Evolutionary conservation across 2,329 filamentous ascomycete species (phyloP).

Genomic region (Myriosclerotinia scirpicola): DNA sequence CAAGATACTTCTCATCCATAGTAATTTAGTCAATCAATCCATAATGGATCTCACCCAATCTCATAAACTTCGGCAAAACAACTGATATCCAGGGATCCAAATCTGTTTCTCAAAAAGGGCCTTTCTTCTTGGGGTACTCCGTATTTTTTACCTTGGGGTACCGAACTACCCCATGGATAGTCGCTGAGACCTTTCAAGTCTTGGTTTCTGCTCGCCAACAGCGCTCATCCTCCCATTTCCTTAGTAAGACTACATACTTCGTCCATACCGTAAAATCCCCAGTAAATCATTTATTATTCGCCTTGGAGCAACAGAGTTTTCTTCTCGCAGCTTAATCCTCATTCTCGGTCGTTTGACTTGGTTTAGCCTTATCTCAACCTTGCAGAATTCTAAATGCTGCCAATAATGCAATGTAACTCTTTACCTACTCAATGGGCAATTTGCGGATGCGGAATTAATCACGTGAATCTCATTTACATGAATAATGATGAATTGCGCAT

Average conservation of each 20-base stretch:
- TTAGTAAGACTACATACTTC: neutral
- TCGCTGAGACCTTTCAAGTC: neutral
- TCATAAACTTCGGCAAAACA: conserved; percentile 19
- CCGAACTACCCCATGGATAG: conserved; percentile 12
- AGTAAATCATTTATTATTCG: neutral
- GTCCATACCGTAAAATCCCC: conserved; percentile 2
- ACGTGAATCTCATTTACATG: too few species aligned
- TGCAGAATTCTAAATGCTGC: neutral
- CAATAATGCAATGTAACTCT: conserved; percentile 19
- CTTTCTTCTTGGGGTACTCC: conserved; percentile 16
- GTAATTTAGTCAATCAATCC: neutral
- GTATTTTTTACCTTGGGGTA: conserved; percentile 18
- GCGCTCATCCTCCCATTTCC: neutral
- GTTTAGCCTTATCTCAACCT: conserved; percentile 18
- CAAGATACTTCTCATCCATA: neutral
- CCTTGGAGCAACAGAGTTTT: conserved; percentile 8
- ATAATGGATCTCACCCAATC: neutral
- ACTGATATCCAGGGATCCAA: neutral
- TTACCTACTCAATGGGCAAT: conserved; percentile 2
- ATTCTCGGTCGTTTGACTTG: neutral
- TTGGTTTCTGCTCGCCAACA: conserved; percentile 8
- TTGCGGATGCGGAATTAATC: conserved; percentile 3
- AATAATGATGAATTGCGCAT: too few species aligned
- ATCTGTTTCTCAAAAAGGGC: conserved; percentile 9
- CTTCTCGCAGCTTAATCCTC: neutral